Conservation (phyloP, 306 rosid species). For the Malus asiatica region DNA sequence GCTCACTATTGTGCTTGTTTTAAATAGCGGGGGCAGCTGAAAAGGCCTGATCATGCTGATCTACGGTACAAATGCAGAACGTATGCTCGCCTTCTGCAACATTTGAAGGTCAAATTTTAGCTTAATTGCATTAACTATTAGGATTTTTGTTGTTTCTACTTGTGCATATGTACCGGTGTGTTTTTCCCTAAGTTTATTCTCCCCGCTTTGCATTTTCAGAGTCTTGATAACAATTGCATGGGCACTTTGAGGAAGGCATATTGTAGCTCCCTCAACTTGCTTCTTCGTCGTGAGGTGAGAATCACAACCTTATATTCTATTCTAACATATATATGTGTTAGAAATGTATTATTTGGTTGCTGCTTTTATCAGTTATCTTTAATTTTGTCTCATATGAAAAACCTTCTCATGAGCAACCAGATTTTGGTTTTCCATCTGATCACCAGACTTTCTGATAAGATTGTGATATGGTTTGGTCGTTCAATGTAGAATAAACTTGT, state of each 20-base stretch:
- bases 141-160: not conserved
- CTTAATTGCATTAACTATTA: conserved; percentile 10
- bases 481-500: not conserved
- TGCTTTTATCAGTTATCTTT: not conserved
- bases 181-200: not conserved
- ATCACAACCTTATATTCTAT: not conserved
- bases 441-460: not conserved
- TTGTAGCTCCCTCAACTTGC: conserved; percentile 86
- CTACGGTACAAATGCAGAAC: conserved; percentile 87
- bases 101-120: conserved; percentile 59
- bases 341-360: not conserved
- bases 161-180: not conserved
- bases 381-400: not conserved
- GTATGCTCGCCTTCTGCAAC: conserved; percentile 83
- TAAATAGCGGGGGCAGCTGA: conserved; percentile 84
- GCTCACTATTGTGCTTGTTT: conserved; percentile 26
- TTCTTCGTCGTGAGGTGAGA: conserved; percentile 78
- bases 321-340: not conserved
- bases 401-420: not conserved
- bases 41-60: conserved; percentile 98
- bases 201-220: conserved; percentile 39
- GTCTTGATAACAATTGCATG: conserved; percentile 80
- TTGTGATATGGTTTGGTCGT: not conserved
- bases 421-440: not conserved
- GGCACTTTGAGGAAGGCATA: conserved; percentile 67